Percentiles rank a stretch among this genome's conserved stretches.
These are phyloP conservation scores for Ophiocordyceps camponoti-saundersi DNA, from an alignment of 2,329 filamentous ascomycete species.

Conservation along the genomic window DNA sequence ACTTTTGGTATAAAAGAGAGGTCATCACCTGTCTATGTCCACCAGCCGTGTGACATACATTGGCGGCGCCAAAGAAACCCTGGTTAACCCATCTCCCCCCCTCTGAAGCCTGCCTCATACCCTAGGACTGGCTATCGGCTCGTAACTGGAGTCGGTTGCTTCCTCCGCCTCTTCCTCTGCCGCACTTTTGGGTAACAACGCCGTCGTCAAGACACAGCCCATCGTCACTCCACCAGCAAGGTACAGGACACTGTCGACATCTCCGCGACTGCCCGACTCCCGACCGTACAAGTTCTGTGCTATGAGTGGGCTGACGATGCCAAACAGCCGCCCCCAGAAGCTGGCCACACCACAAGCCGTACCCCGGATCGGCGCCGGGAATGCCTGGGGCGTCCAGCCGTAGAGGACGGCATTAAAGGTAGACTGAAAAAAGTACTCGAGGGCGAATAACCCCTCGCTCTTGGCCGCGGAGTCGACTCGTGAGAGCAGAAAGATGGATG, in stretches of 20 bases:
- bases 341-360: conserved; percentile 39
- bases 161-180: not conserved
- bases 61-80: too few relatives aligned
- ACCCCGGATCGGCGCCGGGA: conserved; percentile 35
- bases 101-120: not conserved
- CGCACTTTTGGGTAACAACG: conserved; percentile 18
- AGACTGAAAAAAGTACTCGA: conserved; percentile 28
- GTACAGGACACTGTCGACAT: conserved; percentile 34
- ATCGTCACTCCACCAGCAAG: conserved; percentile 36
- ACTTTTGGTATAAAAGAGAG: too few relatives aligned
- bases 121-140: not conserved
- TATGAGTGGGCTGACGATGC: conserved; percentile 39
- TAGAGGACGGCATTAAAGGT: conserved; percentile 20
- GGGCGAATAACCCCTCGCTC: conserved; percentile 20
- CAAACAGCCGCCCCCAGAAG: conserved; percentile 41
- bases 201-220: conserved; percentile 32
- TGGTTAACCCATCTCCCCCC: too few relatives aligned
- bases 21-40: too few relatives aligned
- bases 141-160: not conserved
- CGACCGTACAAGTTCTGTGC: conserved; percentile 25
- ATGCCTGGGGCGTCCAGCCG: conserved; percentile 37
- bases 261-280: conserved; percentile 13
- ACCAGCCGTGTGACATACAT: too few relatives aligned
- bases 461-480: conserved; percentile 19
- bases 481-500: conserved; percentile 28